Evolutionary conservation across 2,329 filamentous ascomycete species (phyloP), one percentile per base, ranked within the genome.

Genomic region (Plectosphaerella sp.): DNA sequence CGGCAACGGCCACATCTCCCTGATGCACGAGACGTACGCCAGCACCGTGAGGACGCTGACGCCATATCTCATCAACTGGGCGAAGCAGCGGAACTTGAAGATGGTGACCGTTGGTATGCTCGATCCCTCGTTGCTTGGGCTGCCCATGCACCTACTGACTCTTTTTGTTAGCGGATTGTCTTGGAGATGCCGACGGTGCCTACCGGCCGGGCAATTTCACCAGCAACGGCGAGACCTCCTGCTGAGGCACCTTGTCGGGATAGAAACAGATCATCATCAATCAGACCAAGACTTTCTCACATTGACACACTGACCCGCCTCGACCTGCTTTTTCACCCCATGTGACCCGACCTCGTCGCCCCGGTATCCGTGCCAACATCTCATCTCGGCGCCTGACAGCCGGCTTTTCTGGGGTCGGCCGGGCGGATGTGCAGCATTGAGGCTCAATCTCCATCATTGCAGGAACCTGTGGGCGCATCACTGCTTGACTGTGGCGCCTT

Each of bases 21-120:
- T 85, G 58, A 80, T 79, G 69, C 78, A 82, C 60, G 78, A 81
- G 72, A 75, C 73, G 2, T 79, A 81, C 56, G 63, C 70, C 24
- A 65, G 67, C 33, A 80, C 78, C 1, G 77, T 77, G 11, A 67
- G 71, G 20, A 71, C 71, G 5, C 64, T 82, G 24, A 78, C 76
- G 4, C 71, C 70, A 11, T 79, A 74, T 68, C 61, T 80, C 54
- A 72, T 80, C 52, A 69, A 74, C 61, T 79, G 75, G 76, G 76
- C 76, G 0, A 69, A 71, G 61, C 66, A 68, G 49, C 77, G 78
- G 52, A 72, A 71, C 50, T 61, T 79, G 8, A 65, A 71, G 66
- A 65, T 79, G 25, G 76, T 78, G 2, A 78, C 75, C 45, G 74
- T 78, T 69, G 78, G 65, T 77, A 68, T 57, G 73, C 70, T 18